Conservation (phyloP, 106 monocot genomes). For the Vanilla planifolia region DNA sequence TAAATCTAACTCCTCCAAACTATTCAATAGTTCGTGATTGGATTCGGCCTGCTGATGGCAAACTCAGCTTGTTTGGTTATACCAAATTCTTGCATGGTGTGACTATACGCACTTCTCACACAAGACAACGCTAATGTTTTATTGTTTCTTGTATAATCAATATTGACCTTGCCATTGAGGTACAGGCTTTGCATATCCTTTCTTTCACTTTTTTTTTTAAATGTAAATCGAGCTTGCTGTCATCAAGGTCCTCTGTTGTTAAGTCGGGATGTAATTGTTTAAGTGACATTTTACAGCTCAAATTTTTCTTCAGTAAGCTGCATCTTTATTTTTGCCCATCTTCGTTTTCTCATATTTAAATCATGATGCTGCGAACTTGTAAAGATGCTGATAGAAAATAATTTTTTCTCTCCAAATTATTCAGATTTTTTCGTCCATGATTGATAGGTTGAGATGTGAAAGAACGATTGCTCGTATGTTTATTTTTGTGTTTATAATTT, state of each 20-base stretch:
- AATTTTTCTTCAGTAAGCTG: too few species aligned
- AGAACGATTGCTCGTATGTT: too few species aligned
- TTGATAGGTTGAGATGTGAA: too few species aligned
- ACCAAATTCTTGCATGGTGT: slow-evolving; percentile 99
- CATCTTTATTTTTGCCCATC: too few species aligned
- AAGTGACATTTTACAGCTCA: too few species aligned
- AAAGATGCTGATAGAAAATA: too few species aligned
- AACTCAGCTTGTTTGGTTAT: slow-evolving; percentile 83
- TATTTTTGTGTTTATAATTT: too few species aligned
- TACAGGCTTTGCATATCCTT: neutral
- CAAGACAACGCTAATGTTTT: slow-evolving; percentile 37
- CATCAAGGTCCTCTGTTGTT: neutral
- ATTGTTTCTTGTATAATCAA: neutral
- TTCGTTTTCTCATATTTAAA: too few species aligned
- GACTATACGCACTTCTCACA: slow-evolving; percentile 48
- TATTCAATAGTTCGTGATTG: slow-evolving; percentile 74
- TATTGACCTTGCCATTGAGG: neutral
- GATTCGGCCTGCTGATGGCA: slow-evolving; percentile 82
- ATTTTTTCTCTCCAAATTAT: too few species aligned
- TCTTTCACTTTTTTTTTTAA: neutral
- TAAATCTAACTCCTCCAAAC: slow-evolving; percentile 61
- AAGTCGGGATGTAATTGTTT: too few species aligned
- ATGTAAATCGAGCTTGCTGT: neutral
- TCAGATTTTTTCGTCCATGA: too few species aligned
- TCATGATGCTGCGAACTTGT: too few species aligned